Base-by-base conservation (phyloP, 305 asterid genomes). In the Fraxinus sp. region DNA sequence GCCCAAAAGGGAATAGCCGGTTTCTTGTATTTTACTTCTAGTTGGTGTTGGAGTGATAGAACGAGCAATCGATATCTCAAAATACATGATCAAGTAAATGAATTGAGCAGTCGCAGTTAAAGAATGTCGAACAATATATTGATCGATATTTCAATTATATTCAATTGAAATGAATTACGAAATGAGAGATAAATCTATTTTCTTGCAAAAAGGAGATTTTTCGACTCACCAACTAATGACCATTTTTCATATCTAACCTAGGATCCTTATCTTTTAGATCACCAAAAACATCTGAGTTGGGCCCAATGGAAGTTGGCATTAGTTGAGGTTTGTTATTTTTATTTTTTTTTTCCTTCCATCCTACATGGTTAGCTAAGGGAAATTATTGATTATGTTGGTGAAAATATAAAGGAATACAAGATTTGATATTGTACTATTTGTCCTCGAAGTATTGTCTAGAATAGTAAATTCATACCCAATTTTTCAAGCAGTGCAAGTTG, bases 271-370 rank as follows among this genome's bases (percentile, higher is more conserved):
- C 79, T 30, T 30, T 70, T 71, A 70, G 87, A 80, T 83, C 66
- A 85, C 82, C 87, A 80, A 79, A 76, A 74, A 20, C 79, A 64
- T 79, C 55, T 33, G 11, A 78, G 0, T 57, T 82, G 37, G 55
- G 70, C 72, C 33, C 68, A 77, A 9, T 8, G 75, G 84, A 76
- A 78, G 83, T 84, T 80, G 79, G 78, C 37, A 80, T 71, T 49
- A n/a, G 87, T 85, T 82, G 49, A 82, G 83, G 70, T 77, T 84
- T 55, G 66, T 55, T 41, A 36, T 76, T 49, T 41, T 55, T 36
- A n/a, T 22, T 22, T 26, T 26, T 26, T 26, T 32, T 70, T 70
- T 70, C 76, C 76, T 24, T 70, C 44, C 18, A 14, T 7, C 44
- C 3, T 32, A 9, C 35, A 11, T 66, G 16, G n/a, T 55, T 52